Percentiles rank a stretch among this genome's conserved stretches.
Evolutionary conservation across 164 flowering plant species (phyloP).

Genomic region (Amborella trichopoda): DNA sequence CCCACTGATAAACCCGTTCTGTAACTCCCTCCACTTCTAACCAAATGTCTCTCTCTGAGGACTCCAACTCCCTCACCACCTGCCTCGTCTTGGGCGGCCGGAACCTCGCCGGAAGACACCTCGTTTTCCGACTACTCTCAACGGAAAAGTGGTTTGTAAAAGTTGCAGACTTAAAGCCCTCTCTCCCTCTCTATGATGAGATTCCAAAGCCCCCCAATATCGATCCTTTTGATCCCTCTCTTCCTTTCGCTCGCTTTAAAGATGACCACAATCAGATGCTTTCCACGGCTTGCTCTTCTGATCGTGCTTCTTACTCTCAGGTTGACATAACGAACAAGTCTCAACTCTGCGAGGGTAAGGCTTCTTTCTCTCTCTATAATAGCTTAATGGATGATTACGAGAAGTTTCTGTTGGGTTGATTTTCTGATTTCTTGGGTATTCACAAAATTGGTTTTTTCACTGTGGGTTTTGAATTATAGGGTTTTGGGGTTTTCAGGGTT

Average conservation of each 20-base stretch:
- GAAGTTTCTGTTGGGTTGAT: no score
- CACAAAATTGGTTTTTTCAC: no score
- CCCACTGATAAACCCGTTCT: no score
- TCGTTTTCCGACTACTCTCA: constrained; percentile 43
- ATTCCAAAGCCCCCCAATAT: no score
- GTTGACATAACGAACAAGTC: constrained; percentile 51
- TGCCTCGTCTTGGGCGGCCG: constrained; percentile 79
- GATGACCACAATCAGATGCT: constrained; percentile 32
- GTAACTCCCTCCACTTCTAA: no score
- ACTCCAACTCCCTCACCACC: no score
- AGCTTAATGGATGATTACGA: no score
- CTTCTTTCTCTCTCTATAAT: background rate
- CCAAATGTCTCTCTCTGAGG: no score
- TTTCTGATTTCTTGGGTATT: no score
- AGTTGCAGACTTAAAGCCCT: constrained; percentile 53
- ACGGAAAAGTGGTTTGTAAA: constrained; percentile 67
- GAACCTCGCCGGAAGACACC: constrained; percentile 48
- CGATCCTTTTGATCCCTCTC: constrained; percentile 9
- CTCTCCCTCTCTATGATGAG: constrained; percentile 25
- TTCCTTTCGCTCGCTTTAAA: background rate
- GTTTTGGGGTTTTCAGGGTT: no score
- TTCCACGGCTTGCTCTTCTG: constrained; percentile 37
- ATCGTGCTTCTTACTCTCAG: constrained; percentile 46
- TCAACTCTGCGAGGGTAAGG: constrained; percentile 35
- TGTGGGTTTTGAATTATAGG: no score